Evolutionary conservation across 2,329 filamentous ascomycete genomes (phyloP).

Genomic region (Pseudodiploospora longispora): DNA sequence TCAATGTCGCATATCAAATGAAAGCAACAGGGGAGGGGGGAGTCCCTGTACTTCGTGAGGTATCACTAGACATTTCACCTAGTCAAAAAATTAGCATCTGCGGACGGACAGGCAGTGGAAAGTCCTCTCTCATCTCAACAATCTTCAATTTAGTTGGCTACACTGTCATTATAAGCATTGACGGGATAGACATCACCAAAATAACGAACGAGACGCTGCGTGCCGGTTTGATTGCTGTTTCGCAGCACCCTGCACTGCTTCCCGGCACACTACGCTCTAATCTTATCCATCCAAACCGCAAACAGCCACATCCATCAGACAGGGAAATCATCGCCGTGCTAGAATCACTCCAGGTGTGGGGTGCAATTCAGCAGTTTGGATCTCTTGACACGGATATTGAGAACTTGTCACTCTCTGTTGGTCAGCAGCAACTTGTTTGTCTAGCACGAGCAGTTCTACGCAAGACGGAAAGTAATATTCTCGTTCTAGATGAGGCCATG

Average conservation of each 20-base stretch:
- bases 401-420: slow-evolving; percentile 6
- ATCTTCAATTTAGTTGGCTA: slow-evolving; percentile 9
- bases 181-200: slow-evolving; percentile 8
- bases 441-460: slow-evolving; percentile 12
- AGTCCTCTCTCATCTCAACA: slow-evolving; percentile 15
- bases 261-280: slow-evolving; percentile 11
- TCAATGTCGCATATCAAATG: background rate
- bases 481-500: slow-evolving; percentile 14
- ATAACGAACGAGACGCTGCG: slow-evolving; percentile 12
- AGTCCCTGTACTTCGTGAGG: slow-evolving; percentile 1
- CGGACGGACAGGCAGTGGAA: slow-evolving; percentile 25
- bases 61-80: slow-evolving; percentile 5
- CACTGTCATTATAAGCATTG: slow-evolving; percentile 9
- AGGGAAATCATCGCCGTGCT: slow-evolving; percentile 7
- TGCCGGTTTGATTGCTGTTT: slow-evolving; percentile 11
- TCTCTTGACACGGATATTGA: slow-evolving; percentile 6
- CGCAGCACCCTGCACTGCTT: slow-evolving; percentile 12
- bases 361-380: slow-evolving; percentile 7
- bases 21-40: background rate
- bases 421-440: slow-evolving; percentile 13
- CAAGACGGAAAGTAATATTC: slow-evolving; percentile 8
- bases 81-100: slow-evolving; percentile 24
- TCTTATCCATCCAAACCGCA: slow-evolving; percentile 9
- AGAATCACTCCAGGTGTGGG: slow-evolving; percentile 5
- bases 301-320: background rate